Conservation (phyloP, 202 grass and related monocot species). For the Schoenoplectus triqueter region DNA sequence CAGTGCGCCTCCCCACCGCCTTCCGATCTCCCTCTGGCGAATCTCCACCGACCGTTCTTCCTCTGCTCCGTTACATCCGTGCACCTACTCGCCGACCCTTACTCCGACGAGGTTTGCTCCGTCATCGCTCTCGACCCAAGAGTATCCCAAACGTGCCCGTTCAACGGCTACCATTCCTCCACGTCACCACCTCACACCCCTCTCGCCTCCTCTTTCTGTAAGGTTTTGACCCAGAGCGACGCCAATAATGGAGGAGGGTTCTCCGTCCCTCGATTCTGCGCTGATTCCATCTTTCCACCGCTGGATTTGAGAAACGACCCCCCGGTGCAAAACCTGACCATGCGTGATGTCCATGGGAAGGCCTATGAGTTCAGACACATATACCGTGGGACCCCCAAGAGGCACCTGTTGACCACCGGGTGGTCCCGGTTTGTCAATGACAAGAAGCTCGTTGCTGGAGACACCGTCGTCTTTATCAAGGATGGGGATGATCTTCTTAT, state of each 20-base stretch:
- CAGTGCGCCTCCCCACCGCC: constrained; percentile 43
- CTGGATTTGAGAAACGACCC: constrained; percentile 56
- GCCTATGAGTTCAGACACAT: constrained; percentile 70
- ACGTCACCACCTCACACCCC: not conserved
- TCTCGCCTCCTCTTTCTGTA: constrained; percentile 30
- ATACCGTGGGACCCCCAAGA: constrained; percentile 78
- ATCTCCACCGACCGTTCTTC: constrained; percentile 50
- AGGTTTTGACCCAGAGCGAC: constrained; percentile 82
- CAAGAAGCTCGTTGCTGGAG: constrained; percentile 72
- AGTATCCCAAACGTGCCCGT: too few relatives aligned
- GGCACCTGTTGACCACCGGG: constrained; percentile 86
- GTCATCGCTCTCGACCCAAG: not conserved
- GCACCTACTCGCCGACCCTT: constrained; percentile 46
- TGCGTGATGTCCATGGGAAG: constrained; percentile 45
- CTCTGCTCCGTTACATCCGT: constrained; percentile 48
- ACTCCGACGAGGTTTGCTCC: constrained; percentile 7
- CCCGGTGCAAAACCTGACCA: constrained; percentile 52
- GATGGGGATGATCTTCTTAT: constrained; percentile 46
- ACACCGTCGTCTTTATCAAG: constrained; percentile 62
- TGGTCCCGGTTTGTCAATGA: constrained; percentile 84
- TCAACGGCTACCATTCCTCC: not conserved
- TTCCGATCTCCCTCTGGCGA: not conserved
- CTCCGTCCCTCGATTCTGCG: constrained; percentile 75
- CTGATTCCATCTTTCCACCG: constrained; percentile 62
- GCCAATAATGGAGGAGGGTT: constrained; percentile 90